Percentiles rank a stretch among this genome's conserved stretches.
phyloP scores from a whole-genome alignment of 768 basidiomycete species.

The Leucogyrophana mollusca region DNA sequence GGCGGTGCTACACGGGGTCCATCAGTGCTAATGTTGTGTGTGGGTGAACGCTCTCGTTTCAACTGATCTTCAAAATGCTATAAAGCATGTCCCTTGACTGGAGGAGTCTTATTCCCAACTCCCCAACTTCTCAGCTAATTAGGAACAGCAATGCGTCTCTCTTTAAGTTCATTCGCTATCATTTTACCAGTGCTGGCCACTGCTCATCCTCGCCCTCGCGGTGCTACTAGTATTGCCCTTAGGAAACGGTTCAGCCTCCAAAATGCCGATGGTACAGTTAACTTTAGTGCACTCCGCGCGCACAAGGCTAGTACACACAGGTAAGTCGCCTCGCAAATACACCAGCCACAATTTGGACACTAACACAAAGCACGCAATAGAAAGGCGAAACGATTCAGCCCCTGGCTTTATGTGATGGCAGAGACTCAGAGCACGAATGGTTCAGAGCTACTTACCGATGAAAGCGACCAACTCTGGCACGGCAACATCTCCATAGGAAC shows the following conservation, averaged over 20 bases:
- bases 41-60: no score
- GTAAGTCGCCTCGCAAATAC: conserved; percentile 8
- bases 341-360: not conserved
- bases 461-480: conserved; percentile 4
- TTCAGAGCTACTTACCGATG: not conserved
- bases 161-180: no score
- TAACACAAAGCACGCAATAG: not conserved
- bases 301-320: conserved; percentile 1
- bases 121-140: no score
- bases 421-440: not conserved
- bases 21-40: no score
- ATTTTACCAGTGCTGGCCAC: conserved; percentile 6
- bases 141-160: no score
- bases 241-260: not conserved
- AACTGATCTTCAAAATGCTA: no score
- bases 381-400: not conserved
- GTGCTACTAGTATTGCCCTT: conserved; percentile 3
- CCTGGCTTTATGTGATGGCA: not conserved
- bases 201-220: not conserved
- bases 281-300: not conserved
- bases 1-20: no score
- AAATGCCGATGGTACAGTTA: conserved; percentile 3
- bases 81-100: no score
- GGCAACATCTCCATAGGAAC: conserved; percentile 11
- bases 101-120: no score